These are phyloP conservation scores for Trypanosoma mega DNA, from an alignment of 208 protist genomes.

Conservation along the genomic window DNA sequence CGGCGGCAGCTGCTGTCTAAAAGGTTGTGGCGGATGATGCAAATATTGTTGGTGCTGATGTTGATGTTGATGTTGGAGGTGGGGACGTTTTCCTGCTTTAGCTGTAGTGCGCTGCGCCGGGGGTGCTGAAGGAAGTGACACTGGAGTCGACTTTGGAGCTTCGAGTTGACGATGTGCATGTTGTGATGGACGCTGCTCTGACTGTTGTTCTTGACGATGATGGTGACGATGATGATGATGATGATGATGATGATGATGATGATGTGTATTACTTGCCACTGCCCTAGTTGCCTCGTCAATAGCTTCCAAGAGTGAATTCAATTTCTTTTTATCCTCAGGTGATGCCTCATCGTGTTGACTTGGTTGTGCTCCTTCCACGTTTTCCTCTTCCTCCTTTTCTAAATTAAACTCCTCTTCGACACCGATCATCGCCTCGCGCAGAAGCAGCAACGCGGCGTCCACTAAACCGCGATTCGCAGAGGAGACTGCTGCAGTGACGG, in stretches of 20 bases:
- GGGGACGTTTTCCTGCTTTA: neutral
- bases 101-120: constrained; percentile 12
- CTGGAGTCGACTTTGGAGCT: too few relatives aligned
- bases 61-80: constrained; percentile 1
- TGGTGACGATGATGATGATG: constrained; percentile 24
- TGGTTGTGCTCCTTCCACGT: neutral
- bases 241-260: constrained; percentile 17
- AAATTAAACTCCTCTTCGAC: too few relatives aligned
- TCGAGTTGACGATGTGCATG: neutral
- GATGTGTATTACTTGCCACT: neutral
- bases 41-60: neutral
- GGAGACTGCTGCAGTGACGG: too few relatives aligned
- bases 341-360: neutral
- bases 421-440: too few relatives aligned
- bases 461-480: too few relatives aligned
- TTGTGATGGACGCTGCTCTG: neutral
- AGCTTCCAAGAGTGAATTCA: too few relatives aligned
- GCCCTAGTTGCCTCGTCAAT: constrained; percentile 11
- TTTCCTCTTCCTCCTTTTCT: neutral
- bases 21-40: neutral
- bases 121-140: neutral
- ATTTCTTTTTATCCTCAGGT: too few relatives aligned
- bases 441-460: too few relatives aligned
- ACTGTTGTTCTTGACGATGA: constrained; percentile 1
- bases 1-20: neutral